Conservation (phyloP, 495 filamentous ascomycete species). For the Amniculicola lignicola region DNA sequence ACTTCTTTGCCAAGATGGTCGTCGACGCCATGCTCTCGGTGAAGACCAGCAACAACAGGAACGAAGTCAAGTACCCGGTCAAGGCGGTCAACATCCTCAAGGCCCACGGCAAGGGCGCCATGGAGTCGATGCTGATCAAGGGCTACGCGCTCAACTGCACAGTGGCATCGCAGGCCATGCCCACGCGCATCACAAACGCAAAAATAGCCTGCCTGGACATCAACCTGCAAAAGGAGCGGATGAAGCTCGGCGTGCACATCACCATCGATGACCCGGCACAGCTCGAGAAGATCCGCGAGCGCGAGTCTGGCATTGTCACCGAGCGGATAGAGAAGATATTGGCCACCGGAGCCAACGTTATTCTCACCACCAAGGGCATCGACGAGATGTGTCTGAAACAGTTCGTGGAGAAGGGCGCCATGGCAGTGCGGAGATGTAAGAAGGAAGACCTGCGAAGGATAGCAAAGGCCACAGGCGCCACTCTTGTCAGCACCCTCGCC, state of each 20-base stretch:
- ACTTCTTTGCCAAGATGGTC: conserved; percentile 96
- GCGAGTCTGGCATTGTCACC: conserved; percentile 87
- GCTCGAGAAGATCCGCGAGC: conserved; percentile 90
- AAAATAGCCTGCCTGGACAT: conserved; percentile 98
- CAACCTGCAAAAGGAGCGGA: conserved; percentile 96
- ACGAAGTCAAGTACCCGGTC: conserved; percentile 93
- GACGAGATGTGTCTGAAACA: conserved; percentile 93
- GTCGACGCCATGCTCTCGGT: conserved; percentile 96
- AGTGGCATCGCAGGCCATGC: conserved; percentile 97
- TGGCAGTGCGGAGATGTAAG: conserved; percentile 95
- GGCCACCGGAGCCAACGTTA: conserved; percentile 93
- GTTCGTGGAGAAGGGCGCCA: conserved; percentile 91
- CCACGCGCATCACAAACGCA: conserved; percentile 84
- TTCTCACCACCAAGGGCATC: conserved; percentile 97
- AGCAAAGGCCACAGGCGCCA: conserved; percentile 92
- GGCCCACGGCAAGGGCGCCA: conserved; percentile 88
- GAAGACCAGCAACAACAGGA: conserved; percentile 83
- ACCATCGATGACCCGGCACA: conserved; percentile 96
- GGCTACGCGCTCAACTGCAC: conserved; percentile 99
- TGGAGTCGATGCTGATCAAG: conserved; percentile 87
- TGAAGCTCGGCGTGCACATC: conserved; percentile 98
- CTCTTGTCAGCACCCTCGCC: conserved; percentile 84
- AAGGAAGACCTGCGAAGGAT: conserved; percentile 97
- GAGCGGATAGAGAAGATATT: conserved; percentile 96
- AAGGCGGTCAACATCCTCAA: conserved; percentile 99